Percentiles rank a stretch among this genome's conserved stretches.
These are phyloP conservation scores for Lithocarpus polystachyus DNA, from an alignment of 306 rosid genomes.

Conservation along the genomic window DNA sequence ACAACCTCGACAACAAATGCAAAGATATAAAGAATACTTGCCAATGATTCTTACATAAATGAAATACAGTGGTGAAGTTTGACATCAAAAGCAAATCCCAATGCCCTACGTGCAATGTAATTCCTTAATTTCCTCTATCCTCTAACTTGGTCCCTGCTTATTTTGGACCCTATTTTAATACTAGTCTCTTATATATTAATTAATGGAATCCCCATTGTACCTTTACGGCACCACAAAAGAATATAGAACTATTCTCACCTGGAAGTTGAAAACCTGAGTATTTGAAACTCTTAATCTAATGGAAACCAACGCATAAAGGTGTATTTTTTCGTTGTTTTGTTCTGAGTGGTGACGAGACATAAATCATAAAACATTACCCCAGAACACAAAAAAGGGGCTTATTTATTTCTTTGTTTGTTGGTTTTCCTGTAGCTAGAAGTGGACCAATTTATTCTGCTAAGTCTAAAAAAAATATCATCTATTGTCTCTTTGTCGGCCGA, in stretches of 20 bases:
- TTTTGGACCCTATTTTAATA: not conserved
- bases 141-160: not conserved
- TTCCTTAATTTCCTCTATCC: not conserved
- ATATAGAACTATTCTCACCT: not conserved
- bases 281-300: slow-evolving; percentile 1
- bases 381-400: not conserved
- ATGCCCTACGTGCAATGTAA: not conserved
- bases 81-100: not conserved
- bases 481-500: slow-evolving; percentile 44
- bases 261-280: not conserved
- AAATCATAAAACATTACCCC: slow-evolving; percentile 3
- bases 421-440: not conserved
- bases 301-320: not conserved
- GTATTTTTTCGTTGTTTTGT: not conserved
- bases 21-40: not conserved
- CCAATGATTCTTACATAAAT: not conserved
- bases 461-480: slow-evolving; percentile 21
- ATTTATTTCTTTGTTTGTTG: not conserved
- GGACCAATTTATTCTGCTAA: slow-evolving; percentile 4
- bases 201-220: too few relatives aligned
- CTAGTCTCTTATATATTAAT: too few relatives aligned
- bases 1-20: not conserved
- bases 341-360: not conserved
- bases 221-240: not conserved
- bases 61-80: not conserved